Base-by-base conservation (phyloP, 768 basidiomycete species). In the Termitomyces sp. region DNA sequence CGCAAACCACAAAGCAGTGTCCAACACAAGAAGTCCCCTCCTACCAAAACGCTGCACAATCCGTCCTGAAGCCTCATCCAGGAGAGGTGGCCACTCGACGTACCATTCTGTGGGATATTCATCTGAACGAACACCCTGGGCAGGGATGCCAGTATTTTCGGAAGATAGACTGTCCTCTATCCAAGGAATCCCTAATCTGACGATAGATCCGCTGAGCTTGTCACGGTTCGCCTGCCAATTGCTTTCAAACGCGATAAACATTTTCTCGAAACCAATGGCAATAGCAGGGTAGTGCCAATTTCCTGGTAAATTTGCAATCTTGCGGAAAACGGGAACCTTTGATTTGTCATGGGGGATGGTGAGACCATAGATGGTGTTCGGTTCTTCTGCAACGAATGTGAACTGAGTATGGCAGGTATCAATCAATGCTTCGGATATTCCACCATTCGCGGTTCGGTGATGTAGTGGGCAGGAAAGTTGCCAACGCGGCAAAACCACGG, bases 71-170 rank as follows among this genome's bases (percentile, higher is more conserved):
- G 50, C 50, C 23, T 52, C 56, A n/a, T 56, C 45, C 18, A 56
- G 51, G 11, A 56, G 39, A 27, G 56, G 56, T 18, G 56, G 56
- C 50, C 50, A 48, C n/a, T 36, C 45, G 6, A 42, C 29, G 9
- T 29, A 52, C 56, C 56, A 56, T 15, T 56, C 50, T 22, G 29
- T 12, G 3, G 56, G 40, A 25, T 56, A 56, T 47, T 56, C 56
- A 35, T 47, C 41, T 18, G 53, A 54, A 42, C 48, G 53, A 13
- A 54, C 39, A 32, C 53, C 39, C 23, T 39, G 36, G 9, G 31
- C 39, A 41, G 31, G 31, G 12, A 25, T 40, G 12, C n/a, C 15
- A n/a, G n/a, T n/a, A n/a, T n/a, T n/a, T 7, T 46, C 39, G n/a
- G 44, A 39, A 31, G 27, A 18, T 36, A 27, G 7, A 1, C 52